Evolutionary conservation across 2,329 filamentous ascomycete genomes (phyloP), one percentile per base, ranked within the genome.

Genomic region (Trichoderma brevicompactum): DNA sequence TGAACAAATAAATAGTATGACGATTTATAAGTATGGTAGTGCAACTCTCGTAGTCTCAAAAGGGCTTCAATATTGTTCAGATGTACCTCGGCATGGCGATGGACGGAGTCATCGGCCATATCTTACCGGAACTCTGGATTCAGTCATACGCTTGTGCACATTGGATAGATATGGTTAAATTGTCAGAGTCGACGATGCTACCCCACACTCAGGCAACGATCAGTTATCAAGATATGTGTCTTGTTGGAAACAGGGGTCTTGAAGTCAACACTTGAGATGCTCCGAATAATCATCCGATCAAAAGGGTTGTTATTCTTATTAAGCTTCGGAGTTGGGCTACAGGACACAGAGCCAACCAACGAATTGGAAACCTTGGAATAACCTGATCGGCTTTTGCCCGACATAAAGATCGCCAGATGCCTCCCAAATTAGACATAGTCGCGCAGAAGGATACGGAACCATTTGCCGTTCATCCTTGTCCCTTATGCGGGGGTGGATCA

Each of bases 401-500:
- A 38, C 48, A 36, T n/a, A 36, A 23, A 34, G 59, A 62, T 62
- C 59, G 59, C 38, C 48, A 62, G 38, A 62, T 53, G 17, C 36
- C 38, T 41, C 59, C 59, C 59, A 9, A 7, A 62, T 62, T 36
- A 6, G 48, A 62, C 38, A 40, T 62, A 62, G 59, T 19, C 19
- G 43, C 23, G 23, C 23, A 28, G 23, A 28, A 28, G 23, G 23
- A 28, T 28, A 5, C 55, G 43, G n/a, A 53, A 15, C 28, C 34
- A 52, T 62, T 34, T 62, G 48, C 59, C 59, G 46, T 48, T 40
- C 38, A 43, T 36, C 23, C 36, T 23, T 28, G 28, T 32, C 23
- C 13, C 17, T 17, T 44, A 38, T 62, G 59, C 59, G 59, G 59
- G 59, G 59, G 59, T 53, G 59, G 59, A 44, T 3, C 59, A 34